Conservation (phyloP, 2,329 filamentous ascomycete species). For the Fusarium anthophilum region DNA sequence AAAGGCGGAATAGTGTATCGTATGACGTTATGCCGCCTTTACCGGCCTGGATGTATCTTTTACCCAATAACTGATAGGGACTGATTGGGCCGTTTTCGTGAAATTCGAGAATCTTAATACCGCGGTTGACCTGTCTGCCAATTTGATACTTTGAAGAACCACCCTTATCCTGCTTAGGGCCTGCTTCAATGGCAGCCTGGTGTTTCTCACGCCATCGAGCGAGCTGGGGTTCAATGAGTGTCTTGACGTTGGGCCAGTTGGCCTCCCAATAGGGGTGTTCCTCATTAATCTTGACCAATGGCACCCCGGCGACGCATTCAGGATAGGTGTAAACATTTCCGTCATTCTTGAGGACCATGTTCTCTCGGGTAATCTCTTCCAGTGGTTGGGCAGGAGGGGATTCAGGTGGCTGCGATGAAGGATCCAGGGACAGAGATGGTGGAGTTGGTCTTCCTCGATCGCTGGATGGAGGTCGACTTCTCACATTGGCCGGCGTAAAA, state of each 20-base stretch:
- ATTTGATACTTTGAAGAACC: constrained; percentile 61
- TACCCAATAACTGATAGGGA: constrained; percentile 65
- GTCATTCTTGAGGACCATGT: constrained; percentile 58
- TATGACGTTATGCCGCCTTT: constrained; percentile 59
- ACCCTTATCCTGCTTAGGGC: constrained; percentile 46
- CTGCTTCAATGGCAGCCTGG: constrained; percentile 48
- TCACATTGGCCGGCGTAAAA: constrained; percentile 47
- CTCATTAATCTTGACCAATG: constrained; percentile 60
- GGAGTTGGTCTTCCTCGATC: constrained; percentile 44
- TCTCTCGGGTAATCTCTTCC: constrained; percentile 56
- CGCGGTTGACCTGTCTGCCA: constrained; percentile 65
- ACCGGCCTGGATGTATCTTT: constrained; percentile 57
- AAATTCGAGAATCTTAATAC: constrained; percentile 62
- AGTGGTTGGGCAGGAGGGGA: constrained; percentile 3
- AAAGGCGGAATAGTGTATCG: constrained; percentile 65
- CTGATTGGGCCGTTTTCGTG: constrained; percentile 61
- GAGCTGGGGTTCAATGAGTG: constrained; percentile 54
- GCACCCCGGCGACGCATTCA: constrained; percentile 62
- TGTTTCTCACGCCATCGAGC: constrained; percentile 60
- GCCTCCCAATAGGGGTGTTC: constrained; percentile 65
- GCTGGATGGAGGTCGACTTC: constrained; percentile 42
- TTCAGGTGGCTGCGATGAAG: constrained; percentile 40
- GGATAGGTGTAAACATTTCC: constrained; percentile 61
- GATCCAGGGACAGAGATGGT: constrained; percentile 39
- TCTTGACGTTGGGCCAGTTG: constrained; percentile 59